Conservation (phyloP, 495 filamentous ascomycete species). For the Cladorrhinum samala region DNA sequence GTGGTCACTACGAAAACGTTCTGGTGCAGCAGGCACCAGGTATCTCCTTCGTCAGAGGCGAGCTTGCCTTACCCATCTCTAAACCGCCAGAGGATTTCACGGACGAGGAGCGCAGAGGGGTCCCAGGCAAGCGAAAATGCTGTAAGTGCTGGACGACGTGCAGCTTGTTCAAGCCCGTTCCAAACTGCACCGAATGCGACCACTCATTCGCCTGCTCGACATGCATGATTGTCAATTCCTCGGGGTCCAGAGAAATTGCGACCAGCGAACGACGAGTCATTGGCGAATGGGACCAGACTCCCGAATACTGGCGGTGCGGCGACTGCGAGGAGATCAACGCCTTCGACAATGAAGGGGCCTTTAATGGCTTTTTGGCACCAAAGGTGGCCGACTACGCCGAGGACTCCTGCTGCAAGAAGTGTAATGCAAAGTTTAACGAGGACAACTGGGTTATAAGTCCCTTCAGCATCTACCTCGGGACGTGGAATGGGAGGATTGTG, state of each 20-base stretch:
- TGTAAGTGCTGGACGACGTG: constrained; percentile 15
- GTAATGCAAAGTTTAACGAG: constrained; percentile 9
- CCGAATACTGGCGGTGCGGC: constrained; percentile 16
- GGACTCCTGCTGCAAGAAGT: constrained; percentile 10
- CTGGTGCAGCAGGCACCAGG: constrained; percentile 9
- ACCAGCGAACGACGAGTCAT: constrained; percentile 6
- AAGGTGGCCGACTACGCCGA: constrained; percentile 7
- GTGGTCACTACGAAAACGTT: constrained; percentile 17
- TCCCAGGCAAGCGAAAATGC: constrained; percentile 15
- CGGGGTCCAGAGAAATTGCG: constrained; percentile 16
- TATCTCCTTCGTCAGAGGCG: constrained; percentile 7
- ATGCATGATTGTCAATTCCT: constrained; percentile 16
- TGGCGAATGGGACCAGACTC: constrained; percentile 21
- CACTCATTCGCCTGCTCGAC: constrained; percentile 12
- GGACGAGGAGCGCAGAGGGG: constrained; percentile 13
- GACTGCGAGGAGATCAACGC: constrained; percentile 14
- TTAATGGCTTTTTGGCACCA: constrained; percentile 15
- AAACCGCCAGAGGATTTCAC: constrained; percentile 15
- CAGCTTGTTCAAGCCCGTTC: constrained; percentile 16
- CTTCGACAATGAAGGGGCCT: constrained; percentile 8
- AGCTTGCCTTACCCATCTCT: constrained; percentile 13
- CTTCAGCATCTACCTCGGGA: constrained; percentile 16
- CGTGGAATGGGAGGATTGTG: constrained; percentile 18
- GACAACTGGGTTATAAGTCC: constrained; percentile 20
- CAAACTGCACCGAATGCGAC: constrained; percentile 11